phyloP scores from a whole-genome alignment of 768 basidiomycete genomes.

The Daedalea quercina region DNA sequence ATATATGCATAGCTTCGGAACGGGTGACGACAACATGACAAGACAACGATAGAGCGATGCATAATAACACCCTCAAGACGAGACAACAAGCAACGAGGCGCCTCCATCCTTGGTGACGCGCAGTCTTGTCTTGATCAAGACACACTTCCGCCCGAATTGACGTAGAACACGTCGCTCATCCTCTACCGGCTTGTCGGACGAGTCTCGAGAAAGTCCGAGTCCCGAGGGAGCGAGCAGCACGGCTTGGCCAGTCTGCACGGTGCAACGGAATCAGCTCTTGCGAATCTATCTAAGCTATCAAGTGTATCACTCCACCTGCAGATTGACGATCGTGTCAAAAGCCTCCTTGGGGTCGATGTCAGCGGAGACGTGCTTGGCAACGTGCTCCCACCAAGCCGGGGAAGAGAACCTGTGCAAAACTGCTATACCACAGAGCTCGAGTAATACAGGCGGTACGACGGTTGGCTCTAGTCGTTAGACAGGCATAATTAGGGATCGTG shows the following conservation, averaged over 20 bases:
- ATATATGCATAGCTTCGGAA: too few species aligned
- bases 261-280: background rate
- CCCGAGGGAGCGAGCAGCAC: slow-evolving; percentile 64
- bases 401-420: slow-evolving; percentile 73
- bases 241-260: slow-evolving; percentile 69
- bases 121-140: slow-evolving; percentile 13
- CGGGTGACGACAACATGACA: too few species aligned
- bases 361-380: slow-evolving; percentile 60
- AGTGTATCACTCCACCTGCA: slow-evolving; percentile 38
- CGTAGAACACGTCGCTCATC: background rate
- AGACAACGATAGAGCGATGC: too few species aligned
- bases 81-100: slow-evolving; percentile 11
- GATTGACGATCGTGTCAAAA: slow-evolving; percentile 58
- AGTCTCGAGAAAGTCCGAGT: slow-evolving; percentile 5
- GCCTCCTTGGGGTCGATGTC: slow-evolving; percentile 48
- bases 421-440: slow-evolving; percentile 59
- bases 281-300: too few species aligned
- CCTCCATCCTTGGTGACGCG: slow-evolving; percentile 14
- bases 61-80: background rate
- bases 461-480: slow-evolving; percentile 48
- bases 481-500: background rate
- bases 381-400: slow-evolving; percentile 68
- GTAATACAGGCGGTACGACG: slow-evolving; percentile 57
- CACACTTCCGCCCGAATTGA: slow-evolving; percentile 14
- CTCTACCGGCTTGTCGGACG: background rate